Conservation (phyloP, 176 grass and related monocot genomes). For the Phoenix roebelenii region DNA sequence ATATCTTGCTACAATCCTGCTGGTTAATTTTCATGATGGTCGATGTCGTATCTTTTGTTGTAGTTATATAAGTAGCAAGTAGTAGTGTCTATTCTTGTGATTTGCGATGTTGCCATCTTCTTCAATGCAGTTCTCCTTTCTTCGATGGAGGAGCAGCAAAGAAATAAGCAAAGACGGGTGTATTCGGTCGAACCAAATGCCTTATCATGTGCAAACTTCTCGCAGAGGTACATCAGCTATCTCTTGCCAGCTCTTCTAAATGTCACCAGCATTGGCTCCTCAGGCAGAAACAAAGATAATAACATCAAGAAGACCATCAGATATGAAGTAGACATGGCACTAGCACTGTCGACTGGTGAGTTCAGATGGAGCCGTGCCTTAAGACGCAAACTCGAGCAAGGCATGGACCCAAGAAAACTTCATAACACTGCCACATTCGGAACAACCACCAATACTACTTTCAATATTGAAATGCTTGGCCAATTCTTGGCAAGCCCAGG, state of each 20-base stretch:
- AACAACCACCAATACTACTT: no score
- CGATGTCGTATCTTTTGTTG: no score
- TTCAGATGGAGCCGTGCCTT: conserved; percentile 13
- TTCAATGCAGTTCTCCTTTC: neutral
- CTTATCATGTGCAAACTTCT: neutral
- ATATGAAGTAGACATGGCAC: conserved; percentile 3
- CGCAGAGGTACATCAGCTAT: neutral
- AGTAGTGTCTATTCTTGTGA: no score
- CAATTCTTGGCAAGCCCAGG: no score
- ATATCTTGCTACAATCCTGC: no score
- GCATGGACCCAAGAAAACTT: neutral
- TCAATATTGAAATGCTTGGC: no score
- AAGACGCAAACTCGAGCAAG: neutral
- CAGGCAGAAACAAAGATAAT: neutral
- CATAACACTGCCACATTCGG: neutral
- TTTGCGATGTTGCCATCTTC: neutral
- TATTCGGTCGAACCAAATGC: neutral
- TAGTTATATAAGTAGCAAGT: no score
- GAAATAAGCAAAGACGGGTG: neutral
- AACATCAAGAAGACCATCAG: conserved; percentile 1
- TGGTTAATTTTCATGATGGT: no score
- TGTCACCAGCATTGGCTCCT: neutral
- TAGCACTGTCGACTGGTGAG: neutral
- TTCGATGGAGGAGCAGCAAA: neutral
- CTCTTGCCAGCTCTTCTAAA: conserved; percentile 9